Evolutionary conservation across 805 yeast species (phyloP).

Genomic region (Kazachstania taianensis): DNA sequence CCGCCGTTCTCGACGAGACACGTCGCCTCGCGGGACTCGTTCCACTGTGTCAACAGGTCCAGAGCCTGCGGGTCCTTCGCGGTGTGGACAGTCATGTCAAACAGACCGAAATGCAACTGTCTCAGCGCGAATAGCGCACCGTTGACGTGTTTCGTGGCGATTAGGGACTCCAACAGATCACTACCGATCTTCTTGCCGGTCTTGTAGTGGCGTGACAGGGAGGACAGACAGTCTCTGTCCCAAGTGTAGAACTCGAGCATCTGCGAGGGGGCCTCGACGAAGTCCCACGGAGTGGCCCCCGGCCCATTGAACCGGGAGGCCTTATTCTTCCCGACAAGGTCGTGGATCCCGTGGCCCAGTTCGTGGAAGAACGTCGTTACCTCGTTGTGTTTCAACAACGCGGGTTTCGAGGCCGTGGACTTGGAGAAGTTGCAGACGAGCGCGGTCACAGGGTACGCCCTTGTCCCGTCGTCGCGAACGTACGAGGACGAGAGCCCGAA

Average conservation of each 20-base stretch:
- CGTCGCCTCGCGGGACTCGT: slow-evolving; percentile 51
- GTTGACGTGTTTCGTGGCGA: slow-evolving; percentile 62
- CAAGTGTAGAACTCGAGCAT: slow-evolving; percentile 85
- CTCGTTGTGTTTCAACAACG: slow-evolving; percentile 66
- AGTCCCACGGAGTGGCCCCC: slow-evolving; percentile 70
- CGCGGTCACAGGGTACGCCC: slow-evolving; percentile 61
- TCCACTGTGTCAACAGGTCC: slow-evolving; percentile 54
- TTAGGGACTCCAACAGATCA: slow-evolving; percentile 45
- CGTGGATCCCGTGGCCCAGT: slow-evolving; percentile 83
- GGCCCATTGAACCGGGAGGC: slow-evolving; percentile 63
- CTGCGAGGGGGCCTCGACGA: slow-evolving; percentile 88
- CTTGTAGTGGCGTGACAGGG: slow-evolving; percentile 56
- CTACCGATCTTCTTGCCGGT: slow-evolving; percentile 50
- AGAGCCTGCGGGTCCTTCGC: slow-evolving; percentile 35
- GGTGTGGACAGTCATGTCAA: slow-evolving; percentile 65
- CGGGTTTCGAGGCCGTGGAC: slow-evolving; percentile 59
- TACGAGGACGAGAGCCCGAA: slow-evolving; percentile 59
- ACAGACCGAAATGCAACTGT: slow-evolving; percentile 69
- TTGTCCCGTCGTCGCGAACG: slow-evolving; percentile 36
- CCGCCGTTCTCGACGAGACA: slow-evolving; percentile 49
- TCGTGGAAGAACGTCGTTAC: slow-evolving; percentile 84
- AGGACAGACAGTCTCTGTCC: slow-evolving; percentile 50
- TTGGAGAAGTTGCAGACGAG: slow-evolving; percentile 78
- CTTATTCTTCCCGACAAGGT: slow-evolving; percentile 54
- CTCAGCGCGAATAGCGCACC: slow-evolving; percentile 63